These are phyloP conservation scores for Volutella citrinella DNA, from an alignment of 2,329 filamentous ascomycete species.

Conservation along the genomic window DNA sequence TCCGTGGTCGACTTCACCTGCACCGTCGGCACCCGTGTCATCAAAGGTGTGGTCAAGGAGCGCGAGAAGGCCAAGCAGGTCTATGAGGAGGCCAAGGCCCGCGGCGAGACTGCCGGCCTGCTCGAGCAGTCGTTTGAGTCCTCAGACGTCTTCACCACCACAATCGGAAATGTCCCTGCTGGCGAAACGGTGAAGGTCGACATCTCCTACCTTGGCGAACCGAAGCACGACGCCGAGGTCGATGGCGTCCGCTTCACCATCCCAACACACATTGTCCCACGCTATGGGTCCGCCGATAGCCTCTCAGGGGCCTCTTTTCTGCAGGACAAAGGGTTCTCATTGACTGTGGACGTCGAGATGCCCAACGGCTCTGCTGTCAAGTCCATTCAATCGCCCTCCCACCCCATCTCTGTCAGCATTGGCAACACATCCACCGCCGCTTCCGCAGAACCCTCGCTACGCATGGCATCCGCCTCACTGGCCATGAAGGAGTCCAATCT, in stretches of 20 bases:
- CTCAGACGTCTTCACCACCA: slow-evolving; percentile 66
- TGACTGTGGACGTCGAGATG: slow-evolving; percentile 42
- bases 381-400: slow-evolving; percentile 63
- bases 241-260: slow-evolving; percentile 69
- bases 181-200: slow-evolving; percentile 55
- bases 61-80: slow-evolving; percentile 57
- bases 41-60: slow-evolving; percentile 66
- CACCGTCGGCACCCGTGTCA: slow-evolving; percentile 56
- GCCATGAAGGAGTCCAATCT: slow-evolving; percentile 51
- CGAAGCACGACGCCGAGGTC: slow-evolving; percentile 67
- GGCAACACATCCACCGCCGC: slow-evolving; percentile 48
- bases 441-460: slow-evolving; percentile 47
- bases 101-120: slow-evolving; percentile 61
- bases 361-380: slow-evolving; percentile 54
- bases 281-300: slow-evolving; percentile 48
- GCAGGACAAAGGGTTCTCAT: slow-evolving; percentile 18
- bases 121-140: slow-evolving; percentile 59
- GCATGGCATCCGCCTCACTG: slow-evolving; percentile 61
- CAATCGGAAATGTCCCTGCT: slow-evolving; percentile 64
- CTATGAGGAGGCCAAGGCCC: slow-evolving; percentile 56
- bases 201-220: slow-evolving; percentile 65
- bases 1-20: slow-evolving; percentile 67
- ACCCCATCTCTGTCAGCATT: slow-evolving; percentile 64
- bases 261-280: slow-evolving; percentile 63
- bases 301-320: slow-evolving; percentile 2